phyloP scores from a whole-genome alignment of 2,329 filamentous ascomycete genomes.

The Podosphaera fusca region DNA sequence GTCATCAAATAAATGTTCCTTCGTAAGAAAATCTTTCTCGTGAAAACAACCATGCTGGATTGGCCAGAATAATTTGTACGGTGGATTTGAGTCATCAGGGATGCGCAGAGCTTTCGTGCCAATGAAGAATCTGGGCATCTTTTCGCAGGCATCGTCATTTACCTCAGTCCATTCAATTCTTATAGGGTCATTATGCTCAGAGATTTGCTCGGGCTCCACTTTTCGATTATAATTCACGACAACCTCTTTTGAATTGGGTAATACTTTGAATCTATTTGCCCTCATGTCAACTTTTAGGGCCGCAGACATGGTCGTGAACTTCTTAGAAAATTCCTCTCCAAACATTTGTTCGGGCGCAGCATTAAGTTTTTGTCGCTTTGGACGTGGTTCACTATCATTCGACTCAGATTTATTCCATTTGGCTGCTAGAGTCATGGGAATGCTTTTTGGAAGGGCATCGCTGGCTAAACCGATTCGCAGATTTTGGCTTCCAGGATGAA shows the following conservation, averaged over 20 bases:
- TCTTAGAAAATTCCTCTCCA: constrained; percentile 56
- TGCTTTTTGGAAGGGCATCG: constrained; percentile 79
- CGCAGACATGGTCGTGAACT: constrained; percentile 59
- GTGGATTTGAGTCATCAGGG: constrained; percentile 67
- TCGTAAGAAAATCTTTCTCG: constrained; percentile 64
- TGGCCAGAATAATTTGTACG: constrained; percentile 86
- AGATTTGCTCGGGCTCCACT: constrained; percentile 64
- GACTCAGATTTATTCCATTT: constrained; percentile 59
- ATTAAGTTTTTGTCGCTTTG: constrained; percentile 40
- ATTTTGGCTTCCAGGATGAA: constrained; percentile 91
- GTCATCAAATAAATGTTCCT: constrained; percentile 64
- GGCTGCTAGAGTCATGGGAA: constrained; percentile 79
- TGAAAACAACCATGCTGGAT: constrained; percentile 72
- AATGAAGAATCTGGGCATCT: constrained; percentile 41
- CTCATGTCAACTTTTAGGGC: constrained; percentile 83
- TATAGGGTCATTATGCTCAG: constrained; percentile 82
- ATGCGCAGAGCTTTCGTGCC: constrained; percentile 67
- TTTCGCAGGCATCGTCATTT: constrained; percentile 37
- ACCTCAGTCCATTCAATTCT: constrained; percentile 92
- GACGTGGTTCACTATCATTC: constrained; percentile 59
- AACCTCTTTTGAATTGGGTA: constrained; percentile 93
- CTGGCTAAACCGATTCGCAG: constrained; percentile 85
- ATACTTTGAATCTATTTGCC: constrained; percentile 74
- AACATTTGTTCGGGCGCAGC: constrained; percentile 51
- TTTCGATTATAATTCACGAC: constrained; percentile 86